Evolutionary conservation across 2,329 filamentous ascomycete species (phyloP).

Genomic region (Colletotrichum ledebouriae): DNA sequence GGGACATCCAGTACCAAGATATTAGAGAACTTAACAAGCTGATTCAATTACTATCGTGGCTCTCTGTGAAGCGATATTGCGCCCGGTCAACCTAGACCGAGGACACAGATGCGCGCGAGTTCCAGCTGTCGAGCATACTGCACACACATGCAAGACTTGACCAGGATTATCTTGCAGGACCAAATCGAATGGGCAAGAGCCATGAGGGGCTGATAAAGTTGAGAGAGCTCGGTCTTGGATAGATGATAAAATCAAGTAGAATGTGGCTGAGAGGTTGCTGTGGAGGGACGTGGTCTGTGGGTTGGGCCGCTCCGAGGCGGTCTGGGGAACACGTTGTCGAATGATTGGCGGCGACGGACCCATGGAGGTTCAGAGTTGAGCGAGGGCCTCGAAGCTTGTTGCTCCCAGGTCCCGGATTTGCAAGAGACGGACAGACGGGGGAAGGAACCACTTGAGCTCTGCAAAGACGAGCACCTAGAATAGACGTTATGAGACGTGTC

Average conservation of each 20-base stretch:
- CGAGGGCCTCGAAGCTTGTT: constrained; percentile 33
- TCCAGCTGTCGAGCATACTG: constrained; percentile 11
- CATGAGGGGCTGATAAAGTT: not conserved
- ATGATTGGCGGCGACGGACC: constrained; percentile 42
- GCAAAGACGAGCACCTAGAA: constrained; percentile 27
- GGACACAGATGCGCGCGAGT: constrained; percentile 22
- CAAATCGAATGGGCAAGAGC: constrained; percentile 1
- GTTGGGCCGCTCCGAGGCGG: constrained; percentile 36
- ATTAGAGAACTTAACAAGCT: constrained; percentile 11
- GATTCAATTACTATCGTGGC: not conserved
- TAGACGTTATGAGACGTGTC: constrained; percentile 38
- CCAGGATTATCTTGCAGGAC: not conserved
- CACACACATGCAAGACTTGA: constrained; percentile 9
- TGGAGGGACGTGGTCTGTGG: constrained; percentile 11
- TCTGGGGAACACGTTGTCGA: constrained; percentile 43
- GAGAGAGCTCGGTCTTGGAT: constrained; percentile 8
- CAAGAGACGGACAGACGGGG: constrained; percentile 27
- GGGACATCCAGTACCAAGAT: not conserved
- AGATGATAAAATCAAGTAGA: constrained; percentile 4
- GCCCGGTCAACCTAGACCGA: not conserved
- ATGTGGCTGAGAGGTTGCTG: constrained; percentile 1
- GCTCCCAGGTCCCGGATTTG: constrained; percentile 5
- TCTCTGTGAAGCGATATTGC: constrained; percentile 1
- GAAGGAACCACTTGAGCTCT: constrained; percentile 14
- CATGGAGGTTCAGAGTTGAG: constrained; percentile 26